Evolutionary conservation across 192 early-diverging fungal species (phyloP).

Genomic region (Jimgerdemannia lactiflua): DNA sequence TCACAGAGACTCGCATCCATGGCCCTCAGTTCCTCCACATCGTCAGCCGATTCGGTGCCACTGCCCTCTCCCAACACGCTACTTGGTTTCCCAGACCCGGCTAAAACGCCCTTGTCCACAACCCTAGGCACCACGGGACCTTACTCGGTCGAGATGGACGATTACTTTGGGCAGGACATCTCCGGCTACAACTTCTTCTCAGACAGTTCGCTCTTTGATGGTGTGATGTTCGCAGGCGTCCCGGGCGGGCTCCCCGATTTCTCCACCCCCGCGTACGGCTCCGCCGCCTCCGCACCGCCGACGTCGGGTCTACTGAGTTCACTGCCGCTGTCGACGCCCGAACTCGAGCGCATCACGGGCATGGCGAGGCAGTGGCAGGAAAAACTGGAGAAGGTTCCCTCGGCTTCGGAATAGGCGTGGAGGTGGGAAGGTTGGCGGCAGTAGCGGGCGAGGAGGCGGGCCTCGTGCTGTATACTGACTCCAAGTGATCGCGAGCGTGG

Average conservation of each 20-base stretch:
- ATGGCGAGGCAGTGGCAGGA: neutral
- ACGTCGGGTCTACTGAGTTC: neutral
- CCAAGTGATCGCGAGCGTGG: too few relatives aligned
- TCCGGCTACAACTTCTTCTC: slow-evolving; percentile 13
- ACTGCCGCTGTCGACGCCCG: neutral
- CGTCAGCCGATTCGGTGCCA: neutral
- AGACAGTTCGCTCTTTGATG: slow-evolving; percentile 12
- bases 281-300: neutral
- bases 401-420: neutral
- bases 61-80: neutral
- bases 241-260: neutral
- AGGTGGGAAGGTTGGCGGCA: neutral
- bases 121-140: neutral
- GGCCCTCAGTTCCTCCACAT: too few relatives aligned
- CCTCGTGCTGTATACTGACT: too few relatives aligned
- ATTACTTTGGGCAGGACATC: slow-evolving; percentile 10
- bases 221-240: slow-evolving; percentile 8
- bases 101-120: neutral
- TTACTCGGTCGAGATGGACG: slow-evolving; percentile 1
- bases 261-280: neutral
- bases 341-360: neutral
- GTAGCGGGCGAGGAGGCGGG: neutral
- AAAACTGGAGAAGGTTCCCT: neutral
- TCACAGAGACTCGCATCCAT: too few relatives aligned
- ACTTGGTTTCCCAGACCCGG: neutral